A percentile compares a stretch with the other conserved stretches of the same genome.
These are phyloP conservation scores for Penicillium mononematosum DNA, from an alignment of 495 filamentous ascomycete species.

Conservation along the genomic window DNA sequence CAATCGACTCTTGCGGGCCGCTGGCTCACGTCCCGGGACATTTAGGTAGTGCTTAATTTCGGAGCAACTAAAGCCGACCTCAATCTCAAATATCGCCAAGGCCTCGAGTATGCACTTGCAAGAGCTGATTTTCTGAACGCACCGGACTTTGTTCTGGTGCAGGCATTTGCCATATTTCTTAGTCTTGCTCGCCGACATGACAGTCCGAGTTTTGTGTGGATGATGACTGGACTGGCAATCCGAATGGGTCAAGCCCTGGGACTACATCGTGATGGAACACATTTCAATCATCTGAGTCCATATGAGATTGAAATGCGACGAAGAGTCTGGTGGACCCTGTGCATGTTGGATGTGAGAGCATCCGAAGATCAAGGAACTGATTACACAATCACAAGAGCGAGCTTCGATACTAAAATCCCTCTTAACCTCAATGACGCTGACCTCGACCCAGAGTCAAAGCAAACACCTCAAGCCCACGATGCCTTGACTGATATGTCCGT, in stretches of 20 bases:
- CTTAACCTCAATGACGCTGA: slow-evolving; percentile 78
- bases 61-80: slow-evolving; percentile 50
- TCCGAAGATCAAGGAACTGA: slow-evolving; percentile 73
- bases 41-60: slow-evolving; percentile 47
- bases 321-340: slow-evolving; percentile 74
- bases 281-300: slow-evolving; percentile 53
- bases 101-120: slow-evolving; percentile 53
- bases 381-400: slow-evolving; percentile 56
- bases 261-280: slow-evolving; percentile 70
- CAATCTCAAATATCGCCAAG: slow-evolving; percentile 52
- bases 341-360: slow-evolving; percentile 71
- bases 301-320: slow-evolving; percentile 72
- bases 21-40: background rate
- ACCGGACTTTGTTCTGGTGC: slow-evolving; percentile 40
- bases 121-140: slow-evolving; percentile 52
- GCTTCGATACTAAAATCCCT: slow-evolving; percentile 69
- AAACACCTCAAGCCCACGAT: slow-evolving; percentile 52
- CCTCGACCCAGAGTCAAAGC: slow-evolving; percentile 58
- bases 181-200: slow-evolving; percentile 48
- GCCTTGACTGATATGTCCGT: slow-evolving; percentile 79
- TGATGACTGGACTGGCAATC: slow-evolving; percentile 64
- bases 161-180: slow-evolving; percentile 51
- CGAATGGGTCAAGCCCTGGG: slow-evolving; percentile 77
- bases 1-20: background rate
- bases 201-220: slow-evolving; percentile 51